Percentiles rank a stretch among this genome's conserved stretches.
Evolutionary conservation across 768 basidiomycete species (phyloP).

Genomic region (Collybia sp.): DNA sequence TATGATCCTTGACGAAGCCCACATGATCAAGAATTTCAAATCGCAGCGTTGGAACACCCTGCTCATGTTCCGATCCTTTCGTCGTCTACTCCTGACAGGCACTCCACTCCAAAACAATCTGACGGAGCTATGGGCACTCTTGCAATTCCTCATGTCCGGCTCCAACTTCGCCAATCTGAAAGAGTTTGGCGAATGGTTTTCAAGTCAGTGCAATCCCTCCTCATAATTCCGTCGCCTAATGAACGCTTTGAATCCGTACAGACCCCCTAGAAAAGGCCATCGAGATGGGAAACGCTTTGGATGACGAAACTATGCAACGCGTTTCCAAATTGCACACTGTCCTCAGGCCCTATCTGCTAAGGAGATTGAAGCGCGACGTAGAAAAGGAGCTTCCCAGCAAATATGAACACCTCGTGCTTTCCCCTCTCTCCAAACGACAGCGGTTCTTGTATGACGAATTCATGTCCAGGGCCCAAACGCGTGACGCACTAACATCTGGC

Average conservation of each 20-base stretch:
- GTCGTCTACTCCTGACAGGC: constrained; percentile 87
- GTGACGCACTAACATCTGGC: constrained; percentile 78
- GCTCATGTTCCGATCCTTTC: constrained; percentile 81
- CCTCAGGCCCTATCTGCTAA: constrained; percentile 91
- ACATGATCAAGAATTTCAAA: constrained; percentile 97
- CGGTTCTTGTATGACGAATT: constrained; percentile 97
- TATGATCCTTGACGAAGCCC: constrained; percentile 93
- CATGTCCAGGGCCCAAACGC: constrained; percentile 84
- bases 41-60: constrained; percentile 92
- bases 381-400: constrained; percentile 95
- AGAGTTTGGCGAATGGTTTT: constrained; percentile 96
- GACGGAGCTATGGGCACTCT: constrained; percentile 90
- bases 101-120: constrained; percentile 97
- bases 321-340: constrained; percentile 90
- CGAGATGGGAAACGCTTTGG: constrained; percentile 70
- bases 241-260: constrained; percentile 25
- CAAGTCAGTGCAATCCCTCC: constrained; percentile 53
- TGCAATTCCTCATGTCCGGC: constrained; percentile 92
- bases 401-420: constrained; percentile 85
- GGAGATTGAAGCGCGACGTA: constrained; percentile 96
- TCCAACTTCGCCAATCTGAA: constrained; percentile 87
- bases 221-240: background rate
- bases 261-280: constrained; percentile 94
- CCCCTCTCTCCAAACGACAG: constrained; percentile 86
- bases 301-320: constrained; percentile 82